Percentiles rank a stretch among this genome's conserved stretches.
phyloP scores from a whole-genome alignment of 371 early-diverging fungal genomes.

The Choanephora cucurbitarum region DNA sequence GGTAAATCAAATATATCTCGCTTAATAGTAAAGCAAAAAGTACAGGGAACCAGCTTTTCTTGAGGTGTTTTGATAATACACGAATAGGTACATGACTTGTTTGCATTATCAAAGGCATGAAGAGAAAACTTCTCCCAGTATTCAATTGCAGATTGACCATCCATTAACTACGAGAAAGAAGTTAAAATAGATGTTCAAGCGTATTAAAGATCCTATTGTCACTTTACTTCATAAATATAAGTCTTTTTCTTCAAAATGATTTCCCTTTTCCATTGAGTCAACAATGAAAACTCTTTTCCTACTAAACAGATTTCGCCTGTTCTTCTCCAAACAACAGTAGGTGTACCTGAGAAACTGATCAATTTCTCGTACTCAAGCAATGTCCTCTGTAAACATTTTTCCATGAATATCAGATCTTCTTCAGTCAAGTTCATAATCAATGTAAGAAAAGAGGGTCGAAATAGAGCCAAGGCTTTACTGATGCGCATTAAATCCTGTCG shows the following conservation, averaged over 20 bases:
- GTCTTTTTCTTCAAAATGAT: slow-evolving; percentile 69
- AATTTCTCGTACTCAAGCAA: slow-evolving; percentile 89
- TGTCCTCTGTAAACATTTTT: slow-evolving; percentile 86
- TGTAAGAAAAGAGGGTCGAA: slow-evolving; percentile 89
- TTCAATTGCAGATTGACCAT: slow-evolving; percentile 82
- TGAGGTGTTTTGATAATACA: slow-evolving; percentile 72
- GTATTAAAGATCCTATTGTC: too few species aligned
- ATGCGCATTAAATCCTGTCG: slow-evolving; percentile 84
- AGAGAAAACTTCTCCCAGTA: slow-evolving; percentile 93
- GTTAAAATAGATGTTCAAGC: too few species aligned
- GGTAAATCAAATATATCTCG: slow-evolving; percentile 92
- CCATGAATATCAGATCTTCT: slow-evolving; percentile 91
- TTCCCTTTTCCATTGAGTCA: slow-evolving; percentile 86
- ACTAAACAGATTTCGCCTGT: slow-evolving; percentile 91
- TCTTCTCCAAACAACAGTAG: slow-evolving; percentile 92
- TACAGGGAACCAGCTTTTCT: slow-evolving; percentile 72
- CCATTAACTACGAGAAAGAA: slow-evolving; percentile 71
- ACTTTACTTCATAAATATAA: slow-evolving; percentile 79
- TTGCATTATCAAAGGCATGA: slow-evolving; percentile 87
- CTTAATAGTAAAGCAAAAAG: slow-evolving; percentile 91
- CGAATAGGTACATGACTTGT: slow-evolving; percentile 78
- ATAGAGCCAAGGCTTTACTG: slow-evolving; percentile 82
- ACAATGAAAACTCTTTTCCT: slow-evolving; percentile 87
- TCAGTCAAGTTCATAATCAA: slow-evolving; percentile 88
- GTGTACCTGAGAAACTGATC: slow-evolving; percentile 91